Conservation (phyloP, 2,329 filamentous ascomycete species). For the Xylariaceae sp. region DNA sequence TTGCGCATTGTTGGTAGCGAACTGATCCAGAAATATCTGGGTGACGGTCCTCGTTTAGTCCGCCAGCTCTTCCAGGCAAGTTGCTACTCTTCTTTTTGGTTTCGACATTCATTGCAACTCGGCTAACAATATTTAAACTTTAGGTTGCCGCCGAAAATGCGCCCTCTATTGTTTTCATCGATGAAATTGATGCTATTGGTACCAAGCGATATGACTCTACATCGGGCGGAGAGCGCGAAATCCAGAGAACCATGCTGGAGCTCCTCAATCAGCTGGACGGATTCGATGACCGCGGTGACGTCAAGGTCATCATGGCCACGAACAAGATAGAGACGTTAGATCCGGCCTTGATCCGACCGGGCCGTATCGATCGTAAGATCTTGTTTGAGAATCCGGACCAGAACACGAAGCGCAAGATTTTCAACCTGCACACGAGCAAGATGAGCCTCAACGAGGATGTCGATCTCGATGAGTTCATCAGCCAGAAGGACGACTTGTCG, state of each 20-base stretch:
- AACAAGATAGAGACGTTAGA: constrained; percentile 99
- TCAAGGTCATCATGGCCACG: constrained; percentile 99
- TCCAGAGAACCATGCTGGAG: constrained; percentile 97
- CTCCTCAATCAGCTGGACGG: constrained; percentile 97
- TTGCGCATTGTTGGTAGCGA: constrained; percentile 95
- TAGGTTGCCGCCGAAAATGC: constrained; percentile 87
- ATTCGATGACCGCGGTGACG: constrained; percentile 96
- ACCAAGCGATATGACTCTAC: constrained; percentile 98
- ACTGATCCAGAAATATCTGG: constrained; percentile 97
- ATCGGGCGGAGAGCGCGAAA: constrained; percentile 92
- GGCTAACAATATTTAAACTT: constrained; percentile 35
- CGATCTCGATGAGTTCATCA: constrained; percentile 98
- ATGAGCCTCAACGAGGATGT: constrained; percentile 96
- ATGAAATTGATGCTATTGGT: constrained; percentile 97
- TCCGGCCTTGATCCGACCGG: constrained; percentile 90
- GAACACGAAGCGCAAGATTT: constrained; percentile 96
- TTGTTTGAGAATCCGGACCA: constrained; percentile 65
- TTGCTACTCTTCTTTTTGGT: background rate
- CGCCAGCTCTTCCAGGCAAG: constrained; percentile 86
- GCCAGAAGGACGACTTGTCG: constrained; percentile 93
- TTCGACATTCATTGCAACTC: background rate
- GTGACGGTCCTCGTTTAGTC: constrained; percentile 89
- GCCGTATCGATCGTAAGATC: constrained; percentile 98
- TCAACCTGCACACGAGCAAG: constrained; percentile 95
- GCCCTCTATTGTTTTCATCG: constrained; percentile 96